phyloP scores from a whole-genome alignment of 2,329 filamentous ascomycete species.

The Sclerotinia glacialis region DNA sequence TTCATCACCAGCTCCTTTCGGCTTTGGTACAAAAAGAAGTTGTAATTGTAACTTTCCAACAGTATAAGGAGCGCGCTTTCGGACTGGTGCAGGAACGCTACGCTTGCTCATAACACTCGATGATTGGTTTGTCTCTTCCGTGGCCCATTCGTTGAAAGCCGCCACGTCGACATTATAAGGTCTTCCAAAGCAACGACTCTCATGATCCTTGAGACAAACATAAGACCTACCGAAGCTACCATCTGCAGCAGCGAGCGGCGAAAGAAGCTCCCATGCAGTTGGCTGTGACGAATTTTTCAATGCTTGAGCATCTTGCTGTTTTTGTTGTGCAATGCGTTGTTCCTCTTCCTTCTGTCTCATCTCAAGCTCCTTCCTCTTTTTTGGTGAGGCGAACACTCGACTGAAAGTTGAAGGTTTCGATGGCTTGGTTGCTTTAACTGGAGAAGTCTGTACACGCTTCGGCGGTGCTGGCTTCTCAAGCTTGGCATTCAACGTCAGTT shows the following conservation, averaged over 20 bases:
- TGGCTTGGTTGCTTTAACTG: slow-evolving; percentile 61
- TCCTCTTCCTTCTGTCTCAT: slow-evolving; percentile 79
- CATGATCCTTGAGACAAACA: slow-evolving; percentile 89
- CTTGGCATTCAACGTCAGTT: slow-evolving; percentile 94
- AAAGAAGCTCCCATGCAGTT: slow-evolving; percentile 81
- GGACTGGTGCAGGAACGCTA: slow-evolving; percentile 58
- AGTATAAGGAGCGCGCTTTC: slow-evolving; percentile 90
- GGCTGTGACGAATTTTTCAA: slow-evolving; percentile 62
- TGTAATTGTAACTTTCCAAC: slow-evolving; percentile 93
- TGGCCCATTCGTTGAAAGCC: slow-evolving; percentile 98
- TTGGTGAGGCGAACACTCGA: slow-evolving; percentile 87
- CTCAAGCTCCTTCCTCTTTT: slow-evolving; percentile 94
- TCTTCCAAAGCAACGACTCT: slow-evolving; percentile 81
- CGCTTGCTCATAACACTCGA: slow-evolving; percentile 96
- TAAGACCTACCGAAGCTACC: slow-evolving; percentile 94
- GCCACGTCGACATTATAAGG: slow-evolving; percentile 85
- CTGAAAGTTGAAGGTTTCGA: slow-evolving; percentile 86
- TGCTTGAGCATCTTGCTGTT: slow-evolving; percentile 62
- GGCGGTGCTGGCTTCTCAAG: slow-evolving; percentile 72
- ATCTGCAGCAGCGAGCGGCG: slow-evolving; percentile 82
- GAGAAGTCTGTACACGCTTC: slow-evolving; percentile 51
- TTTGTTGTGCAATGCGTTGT: slow-evolving; percentile 61
- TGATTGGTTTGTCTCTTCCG: slow-evolving; percentile 73
- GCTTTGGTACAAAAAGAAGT: slow-evolving; percentile 89
- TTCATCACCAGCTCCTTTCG: slow-evolving; percentile 80